Evolutionary conservation across 306 rosid species (phyloP), one percentile per base, ranked within the genome.

Genomic region (Citrullus mucosospermus): DNA sequence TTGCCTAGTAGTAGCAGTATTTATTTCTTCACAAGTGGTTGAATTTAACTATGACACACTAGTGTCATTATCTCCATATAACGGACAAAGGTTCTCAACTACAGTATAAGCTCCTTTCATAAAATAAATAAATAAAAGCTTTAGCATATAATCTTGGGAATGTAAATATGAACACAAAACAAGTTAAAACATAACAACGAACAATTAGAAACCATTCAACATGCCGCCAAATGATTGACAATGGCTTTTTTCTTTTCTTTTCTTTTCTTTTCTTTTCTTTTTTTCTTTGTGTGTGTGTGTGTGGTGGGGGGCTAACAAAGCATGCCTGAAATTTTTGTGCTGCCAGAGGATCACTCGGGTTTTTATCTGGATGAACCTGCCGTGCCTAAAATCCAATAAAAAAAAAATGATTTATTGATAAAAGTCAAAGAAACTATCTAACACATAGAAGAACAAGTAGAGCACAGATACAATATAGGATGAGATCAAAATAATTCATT

Each of bases 321-420:
- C 86, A 87, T 77, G 78, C 98, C 98, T 95, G 99, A 85, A 95
- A 95, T 76, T 95, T 92, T 66, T 95, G 93, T 9, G 99, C 99
- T 20, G 99, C 99, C 38, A 84, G 92, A 58, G 99, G 99, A 79
- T 95, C 92, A 78, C 93, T 92, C 32, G 96, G 99, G 88, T 95
- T 95, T 88, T 95, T 95, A 83, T 95, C 99, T 9, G 99, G 99
- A 87, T 95, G 99, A 78, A 95, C 99, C 85, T 95, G 99, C 9
- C 99, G 88, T 54, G 99, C 99, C 99, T 95, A 50, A 28, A 72
- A 72, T 25, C 20, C 77, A 72, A 72, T 28, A 14, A 50, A 71
- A 51, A 39, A 71, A 46, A 70, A 13, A 22, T 30, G 41, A 72
- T 5, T 67, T 25, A 44, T 70, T 54, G 28, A 32, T 15, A 30